Conservation (phyloP, 2,329 filamentous ascomycete genomes). For the Rhytidhysteron rufulum region DNA sequence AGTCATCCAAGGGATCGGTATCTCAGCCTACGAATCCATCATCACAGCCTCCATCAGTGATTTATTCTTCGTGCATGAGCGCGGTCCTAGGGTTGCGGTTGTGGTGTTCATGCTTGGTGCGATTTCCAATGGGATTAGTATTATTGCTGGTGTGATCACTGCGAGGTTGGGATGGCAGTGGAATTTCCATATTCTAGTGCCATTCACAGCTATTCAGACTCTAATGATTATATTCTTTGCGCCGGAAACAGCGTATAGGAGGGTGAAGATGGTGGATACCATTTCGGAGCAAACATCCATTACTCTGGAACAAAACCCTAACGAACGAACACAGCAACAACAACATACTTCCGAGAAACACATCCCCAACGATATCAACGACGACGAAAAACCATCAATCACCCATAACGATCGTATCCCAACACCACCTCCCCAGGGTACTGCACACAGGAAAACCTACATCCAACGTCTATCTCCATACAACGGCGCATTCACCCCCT, state of each 20-base stretch:
- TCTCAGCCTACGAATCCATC: constrained; percentile 21
- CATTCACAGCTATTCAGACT: constrained; percentile 13
- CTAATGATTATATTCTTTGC: constrained; percentile 16
- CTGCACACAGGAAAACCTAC: constrained; percentile 1
- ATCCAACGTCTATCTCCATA: constrained; percentile 1
- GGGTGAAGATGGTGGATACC: too few species aligned
- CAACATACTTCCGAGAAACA: neutral
- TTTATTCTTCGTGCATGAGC: constrained; percentile 21
- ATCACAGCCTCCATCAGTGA: constrained; percentile 19
- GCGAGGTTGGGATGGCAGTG: constrained; percentile 15
- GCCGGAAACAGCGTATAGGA: constrained; percentile 14
- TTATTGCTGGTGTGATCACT: constrained; percentile 17
- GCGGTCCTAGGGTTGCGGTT: constrained; percentile 16
- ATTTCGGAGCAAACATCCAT: too few species aligned
- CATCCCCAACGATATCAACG: neutral
- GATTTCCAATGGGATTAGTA: constrained; percentile 16
- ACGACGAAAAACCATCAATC: neutral
- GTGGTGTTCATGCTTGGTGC: constrained; percentile 18
- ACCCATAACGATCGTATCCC: neutral
- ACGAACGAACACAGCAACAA: neutral
- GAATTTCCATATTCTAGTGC: constrained; percentile 17
- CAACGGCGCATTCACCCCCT: constrained; percentile 2
- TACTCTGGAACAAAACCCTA: neutral
- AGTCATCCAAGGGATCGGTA: constrained; percentile 19
- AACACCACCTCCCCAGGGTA: too few species aligned